Evolutionary conservation across 2,329 filamentous ascomycete genomes (phyloP).

Genomic region (Verticillium klebahnii): DNA sequence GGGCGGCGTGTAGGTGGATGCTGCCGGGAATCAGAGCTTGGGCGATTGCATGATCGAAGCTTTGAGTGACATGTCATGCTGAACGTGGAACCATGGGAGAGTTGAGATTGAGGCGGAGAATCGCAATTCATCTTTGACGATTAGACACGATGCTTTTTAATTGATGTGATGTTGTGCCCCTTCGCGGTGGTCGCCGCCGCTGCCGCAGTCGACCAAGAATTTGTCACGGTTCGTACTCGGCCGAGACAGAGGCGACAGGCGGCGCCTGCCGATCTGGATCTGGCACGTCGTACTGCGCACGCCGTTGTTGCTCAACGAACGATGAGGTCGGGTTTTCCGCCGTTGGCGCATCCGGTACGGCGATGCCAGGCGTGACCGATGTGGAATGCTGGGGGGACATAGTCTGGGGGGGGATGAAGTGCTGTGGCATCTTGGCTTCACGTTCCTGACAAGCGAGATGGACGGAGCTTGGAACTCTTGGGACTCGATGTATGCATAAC

Average conservation of each 20-base stretch:
- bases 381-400: not conserved
- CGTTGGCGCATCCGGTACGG: not conserved
- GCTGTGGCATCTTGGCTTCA: not conserved
- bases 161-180: not conserved
- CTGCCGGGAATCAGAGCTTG: not conserved
- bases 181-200: not conserved
- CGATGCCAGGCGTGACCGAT: not conserved
- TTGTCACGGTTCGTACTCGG: not conserved
- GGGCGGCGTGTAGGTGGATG: not conserved
- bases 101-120: not conserved
- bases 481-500: not conserved
- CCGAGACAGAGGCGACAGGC: not conserved
- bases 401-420: not conserved
- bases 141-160: not conserved
- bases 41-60: not conserved
- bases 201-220: not conserved
- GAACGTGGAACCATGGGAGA: not conserved
- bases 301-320: no score
- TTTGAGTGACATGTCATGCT: not conserved
- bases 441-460: not conserved
- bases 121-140: not conserved
- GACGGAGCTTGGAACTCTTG: no score
- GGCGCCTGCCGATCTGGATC: not conserved
- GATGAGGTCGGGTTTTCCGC: not conserved
- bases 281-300: not conserved